Evolutionary conservation across 257 asterid genomes (phyloP).

Genomic region (Solanum megistacrolobum): DNA sequence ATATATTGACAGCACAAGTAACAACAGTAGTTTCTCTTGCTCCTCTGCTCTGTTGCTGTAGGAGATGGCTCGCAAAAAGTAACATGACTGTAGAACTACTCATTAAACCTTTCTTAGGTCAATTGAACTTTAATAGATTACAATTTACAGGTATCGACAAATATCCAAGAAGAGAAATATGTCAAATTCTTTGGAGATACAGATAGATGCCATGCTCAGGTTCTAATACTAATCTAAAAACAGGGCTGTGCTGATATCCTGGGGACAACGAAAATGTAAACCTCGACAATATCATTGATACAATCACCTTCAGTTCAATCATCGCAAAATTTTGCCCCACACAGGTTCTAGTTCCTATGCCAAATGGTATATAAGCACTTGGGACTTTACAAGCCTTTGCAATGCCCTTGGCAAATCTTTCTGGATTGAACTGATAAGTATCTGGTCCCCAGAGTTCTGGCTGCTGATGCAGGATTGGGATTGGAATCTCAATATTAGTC

Average conservation of each 20-base stretch:
- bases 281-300: constrained; percentile 42
- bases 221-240: constrained; percentile 33
- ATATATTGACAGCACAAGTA: not conserved
- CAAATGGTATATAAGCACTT: constrained; percentile 70
- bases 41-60: not conserved
- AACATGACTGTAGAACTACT: not conserved
- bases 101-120: not conserved
- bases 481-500: constrained; percentile 39
- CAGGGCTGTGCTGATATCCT: constrained; percentile 47
- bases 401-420: constrained; percentile 48
- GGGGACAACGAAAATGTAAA: constrained; percentile 50
- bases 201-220: constrained; percentile 51
- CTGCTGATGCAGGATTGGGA: constrained; percentile 42
- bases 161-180: not conserved
- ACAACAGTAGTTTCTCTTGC: not conserved
- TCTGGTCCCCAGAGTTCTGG: constrained; percentile 50
- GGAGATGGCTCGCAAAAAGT: not conserved
- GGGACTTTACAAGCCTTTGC: constrained; percentile 56
- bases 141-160: not conserved
- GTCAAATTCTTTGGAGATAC: constrained; percentile 27
- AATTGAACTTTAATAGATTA: not conserved
- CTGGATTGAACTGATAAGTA: constrained; percentile 43
- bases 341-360: constrained; percentile 50
- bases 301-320: constrained; percentile 59
- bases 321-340: constrained; percentile 64